These are phyloP conservation scores for Solanum dulcamara DNA, from an alignment of 257 asterid species.

Conservation along the genomic window DNA sequence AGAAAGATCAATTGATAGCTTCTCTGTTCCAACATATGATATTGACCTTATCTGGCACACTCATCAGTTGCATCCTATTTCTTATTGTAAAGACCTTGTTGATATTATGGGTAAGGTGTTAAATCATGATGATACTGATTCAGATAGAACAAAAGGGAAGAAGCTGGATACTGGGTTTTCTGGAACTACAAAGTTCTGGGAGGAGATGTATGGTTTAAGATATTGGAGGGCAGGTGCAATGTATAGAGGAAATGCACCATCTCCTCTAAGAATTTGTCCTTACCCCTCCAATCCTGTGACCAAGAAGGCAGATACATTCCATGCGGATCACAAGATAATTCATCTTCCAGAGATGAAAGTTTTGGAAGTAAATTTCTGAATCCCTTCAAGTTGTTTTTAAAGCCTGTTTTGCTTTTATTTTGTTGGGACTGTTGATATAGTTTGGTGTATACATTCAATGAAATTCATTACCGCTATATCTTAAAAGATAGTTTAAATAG, in stretches of 20 bases:
- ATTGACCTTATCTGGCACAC: conserved; percentile 98
- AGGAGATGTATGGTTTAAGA: conserved; percentile 68
- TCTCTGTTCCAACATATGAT: conserved; percentile 96
- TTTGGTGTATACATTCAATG: not conserved
- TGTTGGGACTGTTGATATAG: not conserved
- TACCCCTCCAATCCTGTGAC: conserved; percentile 13
- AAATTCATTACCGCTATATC: not conserved
- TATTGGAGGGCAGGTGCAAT: conserved; percentile 98
- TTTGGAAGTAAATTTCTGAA: conserved; percentile 48
- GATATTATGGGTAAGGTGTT: conserved; percentile 63
- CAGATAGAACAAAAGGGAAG: conserved; percentile 88
- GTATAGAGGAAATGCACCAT: conserved; percentile 71
- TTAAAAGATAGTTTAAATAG: not conserved
- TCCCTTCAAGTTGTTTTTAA: conserved; percentile 5
- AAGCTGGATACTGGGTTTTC: conserved; percentile 82
- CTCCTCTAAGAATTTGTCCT: conserved; percentile 52
- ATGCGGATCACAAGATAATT: conserved; percentile 25
- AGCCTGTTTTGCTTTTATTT: not conserved
- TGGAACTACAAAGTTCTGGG: conserved; percentile 64
- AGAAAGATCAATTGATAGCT: conserved; percentile 62
- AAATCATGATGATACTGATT: conserved; percentile 90
- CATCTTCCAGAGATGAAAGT: conserved; percentile 28
- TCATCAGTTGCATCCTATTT: conserved; percentile 78
- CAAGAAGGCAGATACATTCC: conserved; percentile 23
- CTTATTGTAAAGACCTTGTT: conserved; percentile 73